A percentile compares a stretch with the other conserved stretches of the same genome.
These are phyloP conservation scores for Aphanomyces stellatus DNA, from an alignment of 352 stramenopile genomes.

Conservation along the genomic window DNA sequence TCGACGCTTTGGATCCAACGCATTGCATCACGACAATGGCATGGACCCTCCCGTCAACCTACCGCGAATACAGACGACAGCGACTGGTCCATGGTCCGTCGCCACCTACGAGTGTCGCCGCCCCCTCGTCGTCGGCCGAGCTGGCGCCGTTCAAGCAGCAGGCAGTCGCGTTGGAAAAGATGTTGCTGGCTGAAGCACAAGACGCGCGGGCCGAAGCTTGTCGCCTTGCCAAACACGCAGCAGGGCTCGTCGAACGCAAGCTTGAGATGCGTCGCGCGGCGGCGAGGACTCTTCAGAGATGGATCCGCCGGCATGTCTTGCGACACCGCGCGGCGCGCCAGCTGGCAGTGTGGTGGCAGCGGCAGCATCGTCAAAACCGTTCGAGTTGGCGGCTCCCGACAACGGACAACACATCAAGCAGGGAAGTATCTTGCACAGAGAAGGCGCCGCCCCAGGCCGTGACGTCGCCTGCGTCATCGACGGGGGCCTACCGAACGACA, in stretches of 20 bases:
- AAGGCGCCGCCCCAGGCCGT: no score
- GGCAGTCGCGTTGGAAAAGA: constrained; percentile 4
- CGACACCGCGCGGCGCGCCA: background rate
- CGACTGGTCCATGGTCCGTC: background rate
- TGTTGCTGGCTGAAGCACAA: background rate
- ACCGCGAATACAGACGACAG: constrained; percentile 4
- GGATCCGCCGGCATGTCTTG: background rate
- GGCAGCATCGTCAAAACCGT: background rate
- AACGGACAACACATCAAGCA: no score
- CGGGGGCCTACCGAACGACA: no score
- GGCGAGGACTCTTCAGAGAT: background rate
- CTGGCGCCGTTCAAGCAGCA: background rate
- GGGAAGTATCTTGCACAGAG: no score
- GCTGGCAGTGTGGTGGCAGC: background rate
- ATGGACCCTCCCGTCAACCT: background rate
- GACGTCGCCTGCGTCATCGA: no score
- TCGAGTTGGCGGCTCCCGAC: no score
- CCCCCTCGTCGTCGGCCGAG: background rate
- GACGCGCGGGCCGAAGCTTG: background rate
- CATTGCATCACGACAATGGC: background rate
- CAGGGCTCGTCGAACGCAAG: background rate
- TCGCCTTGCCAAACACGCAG: background rate
- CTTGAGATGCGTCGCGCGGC: background rate
- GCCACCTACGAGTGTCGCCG: background rate
- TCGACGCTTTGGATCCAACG: background rate